phyloP scores from a whole-genome alignment of 2,329 filamentous ascomycete species.

The Scorias spongiosa region DNA sequence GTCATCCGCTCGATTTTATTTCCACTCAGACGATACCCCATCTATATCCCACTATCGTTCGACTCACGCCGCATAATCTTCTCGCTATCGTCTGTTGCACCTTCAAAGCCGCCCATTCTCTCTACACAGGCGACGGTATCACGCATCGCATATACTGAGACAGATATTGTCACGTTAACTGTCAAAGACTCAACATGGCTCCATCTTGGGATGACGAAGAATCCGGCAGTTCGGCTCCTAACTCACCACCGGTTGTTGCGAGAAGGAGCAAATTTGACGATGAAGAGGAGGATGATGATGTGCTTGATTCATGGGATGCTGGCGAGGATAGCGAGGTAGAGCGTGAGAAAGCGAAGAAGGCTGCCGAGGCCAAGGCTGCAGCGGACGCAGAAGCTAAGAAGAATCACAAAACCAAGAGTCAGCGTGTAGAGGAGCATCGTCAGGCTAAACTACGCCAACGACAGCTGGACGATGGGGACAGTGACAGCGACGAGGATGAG shows the following conservation, averaged over 20 bases:
- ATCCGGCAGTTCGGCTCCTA: constrained; percentile 35
- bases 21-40: too few relatives aligned
- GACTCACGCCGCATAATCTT: too few relatives aligned
- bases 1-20: too few relatives aligned
- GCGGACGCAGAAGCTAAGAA: constrained; percentile 77
- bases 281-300: constrained; percentile 67
- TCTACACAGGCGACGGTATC: too few relatives aligned
- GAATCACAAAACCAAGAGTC: constrained; percentile 75
- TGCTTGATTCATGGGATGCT: constrained; percentile 92
- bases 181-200: constrained; percentile 11
- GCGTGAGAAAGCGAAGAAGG: constrained; percentile 85
- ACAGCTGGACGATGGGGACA: constrained; percentile 41
- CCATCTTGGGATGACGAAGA: constrained; percentile 36
- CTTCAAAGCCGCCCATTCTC: too few relatives aligned
- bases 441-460: constrained; percentile 40
- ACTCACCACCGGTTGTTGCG: constrained; percentile 30
- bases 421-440: constrained; percentile 71
- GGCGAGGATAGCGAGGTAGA: constrained; percentile 95
- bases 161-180: too few relatives aligned
- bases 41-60: too few relatives aligned
- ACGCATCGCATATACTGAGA: too few relatives aligned
- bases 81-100: too few relatives aligned
- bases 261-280: constrained; percentile 69
- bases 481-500: constrained; percentile 51
- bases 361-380: constrained; percentile 71